Evolutionary conservation across 305 asterid species (phyloP).

Genomic region (Fraxinus xanthoxyloides): DNA sequence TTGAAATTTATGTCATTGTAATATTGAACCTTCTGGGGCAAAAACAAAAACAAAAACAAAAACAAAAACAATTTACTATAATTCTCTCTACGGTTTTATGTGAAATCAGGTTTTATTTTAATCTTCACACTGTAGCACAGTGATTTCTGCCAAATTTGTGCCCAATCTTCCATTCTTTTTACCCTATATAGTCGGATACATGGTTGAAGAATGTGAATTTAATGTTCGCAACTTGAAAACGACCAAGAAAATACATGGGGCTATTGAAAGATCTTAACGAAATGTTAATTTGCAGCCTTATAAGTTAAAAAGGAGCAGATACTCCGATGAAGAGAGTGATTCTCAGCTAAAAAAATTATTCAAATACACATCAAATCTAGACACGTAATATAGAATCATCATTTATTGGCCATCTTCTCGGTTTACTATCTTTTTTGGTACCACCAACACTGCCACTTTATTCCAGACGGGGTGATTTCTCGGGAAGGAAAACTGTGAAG

Average conservation of each 20-base stretch:
- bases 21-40: background rate
- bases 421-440: background rate
- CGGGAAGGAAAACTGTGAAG: background rate
- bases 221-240: background rate
- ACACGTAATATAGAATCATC: background rate
- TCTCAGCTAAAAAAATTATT: background rate
- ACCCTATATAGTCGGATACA: background rate
- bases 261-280: background rate
- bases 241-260: background rate
- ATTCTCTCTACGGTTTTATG: background rate
- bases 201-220: background rate
- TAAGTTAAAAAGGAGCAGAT: background rate
- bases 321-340: background rate
- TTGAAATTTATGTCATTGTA: background rate
- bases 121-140: background rate
- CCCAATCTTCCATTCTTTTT: background rate
- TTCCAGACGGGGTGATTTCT: background rate
- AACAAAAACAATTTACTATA: background rate
- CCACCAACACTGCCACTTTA: background rate
- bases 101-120: background rate
- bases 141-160: background rate
- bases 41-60: background rate
- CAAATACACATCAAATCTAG: background rate
- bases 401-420: background rate
- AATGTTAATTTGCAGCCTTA: background rate